phyloP scores from a whole-genome alignment of 371 early-diverging fungal genomes.

The Mortierella polycephala region DNA sequence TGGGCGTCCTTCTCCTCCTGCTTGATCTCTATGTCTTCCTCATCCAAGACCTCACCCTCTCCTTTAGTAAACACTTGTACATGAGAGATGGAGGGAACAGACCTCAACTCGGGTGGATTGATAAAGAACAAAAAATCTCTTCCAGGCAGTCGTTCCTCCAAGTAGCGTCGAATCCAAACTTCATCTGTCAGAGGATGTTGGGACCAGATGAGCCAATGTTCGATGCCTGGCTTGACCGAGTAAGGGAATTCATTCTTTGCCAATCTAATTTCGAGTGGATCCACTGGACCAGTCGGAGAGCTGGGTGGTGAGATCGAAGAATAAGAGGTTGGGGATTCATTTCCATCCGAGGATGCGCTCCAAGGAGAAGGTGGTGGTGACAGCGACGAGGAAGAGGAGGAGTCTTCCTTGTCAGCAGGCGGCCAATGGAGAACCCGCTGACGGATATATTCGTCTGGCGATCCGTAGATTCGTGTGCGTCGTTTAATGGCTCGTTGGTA shows the following conservation, averaged over 20 bases:
- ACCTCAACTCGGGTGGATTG: conserved; percentile 45
- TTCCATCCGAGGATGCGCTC: conserved; percentile 21
- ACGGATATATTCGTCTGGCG: conserved; percentile 50
- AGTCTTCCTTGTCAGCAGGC: conserved; percentile 15
- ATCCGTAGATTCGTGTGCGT: conserved; percentile 43
- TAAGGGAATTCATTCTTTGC: conserved; percentile 54
- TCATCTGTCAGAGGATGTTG: conserved; percentile 35
- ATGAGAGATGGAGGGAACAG: conserved; percentile 45
- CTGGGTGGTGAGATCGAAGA: conserved; percentile 24
- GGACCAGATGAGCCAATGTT: conserved; percentile 55
- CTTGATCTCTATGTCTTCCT: conserved; percentile 46
- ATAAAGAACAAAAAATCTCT: conserved; percentile 49
- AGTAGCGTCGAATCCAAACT: conserved; percentile 44
- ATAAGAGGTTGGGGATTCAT: conserved; percentile 31
- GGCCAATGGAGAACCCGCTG: conserved; percentile 52
- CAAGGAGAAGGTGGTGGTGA: not conserved
- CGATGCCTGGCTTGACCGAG: conserved; percentile 46
- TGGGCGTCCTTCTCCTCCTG: conserved; percentile 18
- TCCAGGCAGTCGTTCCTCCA: conserved; percentile 49
- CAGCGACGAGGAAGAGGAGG: not conserved
- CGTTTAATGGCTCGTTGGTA: conserved; percentile 48
- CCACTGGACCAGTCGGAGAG: conserved; percentile 45
- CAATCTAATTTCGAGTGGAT: conserved; percentile 39
- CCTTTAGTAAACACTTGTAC: conserved; percentile 53
- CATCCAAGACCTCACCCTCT: conserved; percentile 50